A percentile compares a stretch with the other conserved stretches of the same genome.
phyloP scores from a whole-genome alignment of 495 filamentous ascomycete genomes.

The Penicillium verhagenii region DNA sequence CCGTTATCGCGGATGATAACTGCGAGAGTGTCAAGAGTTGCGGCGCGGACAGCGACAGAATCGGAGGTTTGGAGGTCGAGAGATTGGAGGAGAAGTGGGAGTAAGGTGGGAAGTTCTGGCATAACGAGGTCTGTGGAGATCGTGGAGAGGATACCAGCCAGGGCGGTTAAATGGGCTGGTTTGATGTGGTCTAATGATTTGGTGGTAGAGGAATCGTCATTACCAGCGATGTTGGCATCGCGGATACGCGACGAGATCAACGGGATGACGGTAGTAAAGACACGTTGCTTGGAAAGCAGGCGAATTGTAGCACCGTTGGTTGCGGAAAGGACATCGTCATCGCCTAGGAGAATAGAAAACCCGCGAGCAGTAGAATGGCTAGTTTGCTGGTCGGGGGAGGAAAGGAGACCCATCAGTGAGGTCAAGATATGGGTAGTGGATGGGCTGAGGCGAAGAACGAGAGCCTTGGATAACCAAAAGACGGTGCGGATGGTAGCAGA shows the following conservation, averaged over 20 bases:
- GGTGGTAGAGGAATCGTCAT: slow-evolving; percentile 3
- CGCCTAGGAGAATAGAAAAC: slow-evolving; percentile 60
- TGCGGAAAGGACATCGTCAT: slow-evolving; percentile 64
- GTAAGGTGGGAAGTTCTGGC: slow-evolving; percentile 56
- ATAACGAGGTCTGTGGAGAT: slow-evolving; percentile 60
- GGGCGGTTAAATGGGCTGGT: slow-evolving; percentile 63
- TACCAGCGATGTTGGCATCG: slow-evolving; percentile 37
- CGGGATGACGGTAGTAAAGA: slow-evolving; percentile 62
- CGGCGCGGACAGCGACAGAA: slow-evolving; percentile 54
- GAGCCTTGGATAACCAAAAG: slow-evolving; percentile 57
- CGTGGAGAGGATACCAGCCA: slow-evolving; percentile 62
- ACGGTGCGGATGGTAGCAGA: slow-evolving; percentile 38
- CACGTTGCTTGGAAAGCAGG: slow-evolving; percentile 62
- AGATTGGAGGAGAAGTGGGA: slow-evolving; percentile 68
- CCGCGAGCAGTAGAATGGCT: slow-evolving; percentile 54
- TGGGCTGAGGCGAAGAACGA: slow-evolving; percentile 49
- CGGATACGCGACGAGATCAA: slow-evolving; percentile 56
- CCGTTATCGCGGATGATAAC: slow-evolving; percentile 60
- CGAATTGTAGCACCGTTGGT: slow-evolving; percentile 64
- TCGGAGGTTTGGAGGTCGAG: slow-evolving; percentile 59
- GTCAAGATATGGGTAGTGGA: slow-evolving; percentile 48
- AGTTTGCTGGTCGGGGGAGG: slow-evolving; percentile 34
- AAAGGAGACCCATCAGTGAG: slow-evolving; percentile 56
- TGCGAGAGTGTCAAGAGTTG: slow-evolving; percentile 61
- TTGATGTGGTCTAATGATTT: slow-evolving; percentile 40